These are phyloP conservation scores for Dicorynia guianensis DNA, from an alignment of 306 rosid genomes.

Conservation along the genomic window DNA sequence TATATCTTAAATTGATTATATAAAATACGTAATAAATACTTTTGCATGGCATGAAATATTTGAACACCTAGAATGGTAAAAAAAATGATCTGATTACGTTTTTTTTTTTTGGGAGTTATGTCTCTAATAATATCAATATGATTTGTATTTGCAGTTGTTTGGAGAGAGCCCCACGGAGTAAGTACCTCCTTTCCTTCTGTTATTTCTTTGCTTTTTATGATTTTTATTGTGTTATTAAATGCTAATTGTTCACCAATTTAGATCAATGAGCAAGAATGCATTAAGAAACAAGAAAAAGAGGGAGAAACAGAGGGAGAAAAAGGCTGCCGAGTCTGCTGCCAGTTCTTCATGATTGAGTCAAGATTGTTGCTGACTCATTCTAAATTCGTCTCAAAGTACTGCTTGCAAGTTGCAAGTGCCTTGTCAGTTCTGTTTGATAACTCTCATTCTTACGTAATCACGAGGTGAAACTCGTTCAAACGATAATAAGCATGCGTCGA, in stretches of 20 bases:
- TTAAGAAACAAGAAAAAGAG: constrained; percentile 89
- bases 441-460: too few relatives aligned
- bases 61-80: too few relatives aligned
- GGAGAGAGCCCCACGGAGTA: constrained; percentile 81
- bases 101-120: constrained; percentile 6
- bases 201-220: constrained; percentile 22
- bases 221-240: constrained; percentile 31
- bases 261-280: constrained; percentile 86
- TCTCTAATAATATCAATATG: constrained; percentile 43
- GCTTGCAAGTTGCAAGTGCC: neutral
- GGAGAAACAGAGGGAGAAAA: constrained; percentile 93
- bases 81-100: neutral
- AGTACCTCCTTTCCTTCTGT: constrained; percentile 32
- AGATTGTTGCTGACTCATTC: neutral
- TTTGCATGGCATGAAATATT: neutral
- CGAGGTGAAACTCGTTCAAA: too few relatives aligned
- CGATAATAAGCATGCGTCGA: too few relatives aligned
- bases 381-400: neutral
- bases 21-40: neutral
- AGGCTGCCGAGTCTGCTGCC: constrained; percentile 57
- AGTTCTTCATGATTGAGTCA: constrained; percentile 49
- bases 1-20: too few relatives aligned
- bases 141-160: constrained; percentile 65
- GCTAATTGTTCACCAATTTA: constrained; percentile 43
- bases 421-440: neutral